Base-by-base conservation (phyloP, 1,284 basidiomycete species). In the Papiliotrema laurentii region DNA sequence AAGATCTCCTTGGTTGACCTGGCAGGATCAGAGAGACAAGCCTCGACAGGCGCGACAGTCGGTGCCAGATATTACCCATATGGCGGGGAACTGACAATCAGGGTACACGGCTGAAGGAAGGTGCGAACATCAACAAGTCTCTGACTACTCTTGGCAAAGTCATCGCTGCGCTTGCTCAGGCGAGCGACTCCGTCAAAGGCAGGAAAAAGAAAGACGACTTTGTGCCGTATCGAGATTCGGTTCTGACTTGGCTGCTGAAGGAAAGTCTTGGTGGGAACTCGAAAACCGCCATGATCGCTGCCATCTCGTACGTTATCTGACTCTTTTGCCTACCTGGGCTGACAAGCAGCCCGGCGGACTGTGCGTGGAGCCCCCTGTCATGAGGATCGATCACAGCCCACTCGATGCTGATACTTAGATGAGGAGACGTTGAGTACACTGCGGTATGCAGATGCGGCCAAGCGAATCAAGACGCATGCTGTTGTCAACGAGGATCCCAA, bases 391-490 rank as follows among this genome's bases (percentile, higher is more conserved):
- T 37, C 35, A 37, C 39, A n/a, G n/a, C n/a, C n/a, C n/a, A n/a
- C n/a, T n/a, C n/a, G 18, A 45, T 19, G 36, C 16, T 22, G 21
- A 39, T 19, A 4, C 6, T n/a, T 34, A 68, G 65, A 97, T 71
- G 94, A 98, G 60, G 94, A 98, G 75, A 97, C 94, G 13, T 77
- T 97, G 53, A 66, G 66, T 40, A 72, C 70, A 5, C 49, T 74
- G 50, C 85, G 94, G 3, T 98, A 98, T 74, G 96, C 94, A 58
- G 93, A 97, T 77, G 90, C 81, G 69, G 93, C 94, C 24, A 98
- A 98, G 84, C 96, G 94, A 83, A 98, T 98, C 78, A 96, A 94
- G 84, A 98, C 97, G 75, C 96, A 97, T 78, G 94, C 94, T 16
- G 83, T 97, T 45, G 89, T 98, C 61, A 98, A 98, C 73, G 94